Base-by-base conservation (phyloP, 177 flowering plant genomes). In the Vitis hybrid region DNA sequence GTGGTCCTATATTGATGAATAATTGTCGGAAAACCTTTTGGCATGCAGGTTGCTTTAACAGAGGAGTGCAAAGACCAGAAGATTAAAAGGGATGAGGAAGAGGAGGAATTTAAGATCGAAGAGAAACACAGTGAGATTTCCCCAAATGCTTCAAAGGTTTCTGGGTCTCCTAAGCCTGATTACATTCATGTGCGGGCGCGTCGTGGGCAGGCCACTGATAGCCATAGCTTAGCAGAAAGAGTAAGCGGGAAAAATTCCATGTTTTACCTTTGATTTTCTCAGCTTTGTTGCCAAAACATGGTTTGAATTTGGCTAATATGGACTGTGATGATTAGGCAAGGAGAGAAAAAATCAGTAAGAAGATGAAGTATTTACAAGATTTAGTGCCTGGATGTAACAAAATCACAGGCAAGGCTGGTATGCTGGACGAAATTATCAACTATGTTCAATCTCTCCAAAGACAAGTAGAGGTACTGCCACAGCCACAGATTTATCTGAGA, bases 161-260 rank as follows among this genome's bases (percentile, higher is more conserved):
- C 71, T 2, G 72, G 55, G 39, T 65, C 49, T 34, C 68, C 73
- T 18, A 78, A 78, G 61, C 69, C 76, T 5, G 81, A 77, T 58
- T 82, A 70, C 58, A 80, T 82, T 75, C 85, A 82, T 68, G 85
- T 82, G 12, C 31, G 85, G 57, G 83, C 83, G 0, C 73, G 85
- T 1, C 83, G 85, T 11, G 85, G 85, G 7, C 85, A 82, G 61
- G 85, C 82, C 59, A 82, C 85, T n/a, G 85, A 82, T 57, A 82
- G 81, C 48, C 85, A 77, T 52, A 82, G 85, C 68, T 70, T 82
- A 63, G 85, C 85, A 5, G 85, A 82, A 71, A 82, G 85, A 63
- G 85, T 82, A 56, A 66, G 81, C 54, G 5, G 6, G 19, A 59
- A 9, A 22, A 59, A 5, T 9, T 22, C 29, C 20, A 12, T 12